Percentiles rank a stretch among this genome's conserved stretches.
These are phyloP conservation scores for Fusarium gaditjirri DNA, from an alignment of 2,329 filamentous ascomycete genomes.

Conservation along the genomic window DNA sequence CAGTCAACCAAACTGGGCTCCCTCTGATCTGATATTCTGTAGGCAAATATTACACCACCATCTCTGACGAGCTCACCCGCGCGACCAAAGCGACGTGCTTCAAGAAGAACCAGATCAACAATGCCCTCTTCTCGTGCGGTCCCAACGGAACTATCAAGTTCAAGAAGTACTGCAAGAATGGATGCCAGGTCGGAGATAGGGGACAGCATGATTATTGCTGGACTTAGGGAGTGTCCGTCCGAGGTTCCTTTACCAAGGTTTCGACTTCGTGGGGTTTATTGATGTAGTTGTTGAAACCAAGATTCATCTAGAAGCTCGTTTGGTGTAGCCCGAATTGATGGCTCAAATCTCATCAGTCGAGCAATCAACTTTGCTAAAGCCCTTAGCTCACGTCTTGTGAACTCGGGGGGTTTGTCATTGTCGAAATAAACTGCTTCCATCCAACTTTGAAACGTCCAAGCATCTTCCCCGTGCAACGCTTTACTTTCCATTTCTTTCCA, in stretches of 20 bases:
- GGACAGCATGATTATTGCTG: not conserved
- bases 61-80: not conserved
- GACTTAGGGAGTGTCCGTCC: not conserved
- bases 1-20: too few relatives aligned
- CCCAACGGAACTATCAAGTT: not conserved
- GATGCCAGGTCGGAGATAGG: not conserved
- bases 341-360: constrained; percentile 35
- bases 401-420: not conserved
- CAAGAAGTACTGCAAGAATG: not conserved
- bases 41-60: not conserved
- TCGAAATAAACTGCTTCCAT: constrained; percentile 33
- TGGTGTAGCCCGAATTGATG: constrained; percentile 20
- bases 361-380: not conserved
- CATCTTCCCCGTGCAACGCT: not conserved
- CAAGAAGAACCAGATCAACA: not conserved
- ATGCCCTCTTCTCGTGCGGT: not conserved
- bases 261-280: not conserved
- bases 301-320: constrained; percentile 11
- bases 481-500: constrained; percentile 18
- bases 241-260: too few relatives aligned
- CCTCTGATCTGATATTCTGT: not conserved
- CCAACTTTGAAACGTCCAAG: constrained; percentile 23
- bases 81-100: not conserved
- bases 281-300: constrained; percentile 5
- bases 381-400: constrained; percentile 14